Evolutionary conservation across 139 green algal species (phyloP), one percentile per base, ranked within the genome.

Genomic region (Coccomyxa sp.): DNA sequence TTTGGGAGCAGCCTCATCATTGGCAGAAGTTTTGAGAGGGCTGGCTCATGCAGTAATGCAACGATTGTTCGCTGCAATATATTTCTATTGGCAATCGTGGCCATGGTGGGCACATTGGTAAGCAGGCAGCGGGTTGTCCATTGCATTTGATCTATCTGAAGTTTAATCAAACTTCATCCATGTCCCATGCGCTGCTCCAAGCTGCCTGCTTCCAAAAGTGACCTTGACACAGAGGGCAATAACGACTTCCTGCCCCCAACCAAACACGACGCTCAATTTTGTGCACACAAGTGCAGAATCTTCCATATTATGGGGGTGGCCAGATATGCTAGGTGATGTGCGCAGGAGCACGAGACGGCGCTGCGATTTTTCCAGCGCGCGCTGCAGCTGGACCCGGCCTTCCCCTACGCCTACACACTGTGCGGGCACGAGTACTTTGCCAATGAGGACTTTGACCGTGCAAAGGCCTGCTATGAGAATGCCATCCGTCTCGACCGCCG

Each of bases 391-490:
- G 86, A 97, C 68, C 90, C 91, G 13, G 90, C 80, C 81, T 94
- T 94, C 82, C 90, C 94, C 17, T 98, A 98, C 86, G 95, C 95
- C 16, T 94, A 97, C 88, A 98, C 95, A 10, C 91, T 99, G 77
- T 88, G 84, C 0, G 96, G 95, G 38, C 96, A 99, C 86, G 96
- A 99, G 90, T 93, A 97, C 85, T 91, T 94, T 74, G 94, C 96
- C 59, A 94, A 93, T 75, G 96, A 98, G 86, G 95, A 99, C 87
- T 95, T 95, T 82, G 95, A 97, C 66, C 96, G 97, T 82, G 92
- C 86, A 14, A 80, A 95, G 58, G 79, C 86, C 10, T 96, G 92
- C 87, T 99, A 97, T 92, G 90, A 95, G 45, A 89, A 91, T 23
- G 96, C 96, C 18, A 88, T 98, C 27, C 89, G 95, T 13, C 77